phyloP scores from a whole-genome alignment of 768 basidiomycete species.

The Lentinula aciculospora region DNA sequence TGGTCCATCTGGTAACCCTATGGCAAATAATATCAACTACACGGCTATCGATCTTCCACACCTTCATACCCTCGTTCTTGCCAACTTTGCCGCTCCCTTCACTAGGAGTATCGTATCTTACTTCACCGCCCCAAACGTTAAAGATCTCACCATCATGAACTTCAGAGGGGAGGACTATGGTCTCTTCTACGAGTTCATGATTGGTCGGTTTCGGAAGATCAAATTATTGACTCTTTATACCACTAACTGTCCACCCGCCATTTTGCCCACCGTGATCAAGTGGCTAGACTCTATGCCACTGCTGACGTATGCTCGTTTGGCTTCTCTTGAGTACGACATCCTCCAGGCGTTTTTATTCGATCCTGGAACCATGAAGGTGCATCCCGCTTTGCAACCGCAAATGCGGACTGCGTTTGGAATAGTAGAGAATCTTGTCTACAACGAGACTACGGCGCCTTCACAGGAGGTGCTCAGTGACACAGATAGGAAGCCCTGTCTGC shows the following conservation, averaged over 20 bases:
- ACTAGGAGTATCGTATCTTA: conserved; percentile 40
- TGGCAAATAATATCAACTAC: conserved; percentile 12
- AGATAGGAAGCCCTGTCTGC: conserved; percentile 20
- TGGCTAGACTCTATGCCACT: conserved; percentile 58
- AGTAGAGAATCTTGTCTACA: neutral
- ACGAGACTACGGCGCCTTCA: neutral
- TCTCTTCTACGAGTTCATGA: conserved; percentile 39
- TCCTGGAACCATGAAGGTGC: conserved; percentile 16
- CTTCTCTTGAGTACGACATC: conserved; percentile 34
- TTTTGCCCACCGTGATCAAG: conserved; percentile 28
- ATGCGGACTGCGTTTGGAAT: neutral
- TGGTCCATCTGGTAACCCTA: conserved; percentile 38
- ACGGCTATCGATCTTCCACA: conserved; percentile 40
- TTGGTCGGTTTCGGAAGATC: conserved; percentile 44
- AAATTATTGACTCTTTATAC: conserved; percentile 48
- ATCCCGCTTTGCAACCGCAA: conserved; percentile 1
- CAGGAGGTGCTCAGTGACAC: neutral
- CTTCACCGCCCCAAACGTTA: conserved; percentile 51
- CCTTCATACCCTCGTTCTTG: conserved; percentile 50
- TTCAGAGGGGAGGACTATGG: conserved; percentile 46
- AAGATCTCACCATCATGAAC: conserved; percentile 54
- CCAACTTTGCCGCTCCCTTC: conserved; percentile 46
- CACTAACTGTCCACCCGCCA: conserved; percentile 24
- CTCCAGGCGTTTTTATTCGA: conserved; percentile 45
- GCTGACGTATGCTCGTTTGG: conserved; percentile 43